Percentiles rank a stretch among this genome's conserved stretches.
Evolutionary conservation across 805 yeast genomes (phyloP).

Genomic region (Saturnispora dispora): DNA sequence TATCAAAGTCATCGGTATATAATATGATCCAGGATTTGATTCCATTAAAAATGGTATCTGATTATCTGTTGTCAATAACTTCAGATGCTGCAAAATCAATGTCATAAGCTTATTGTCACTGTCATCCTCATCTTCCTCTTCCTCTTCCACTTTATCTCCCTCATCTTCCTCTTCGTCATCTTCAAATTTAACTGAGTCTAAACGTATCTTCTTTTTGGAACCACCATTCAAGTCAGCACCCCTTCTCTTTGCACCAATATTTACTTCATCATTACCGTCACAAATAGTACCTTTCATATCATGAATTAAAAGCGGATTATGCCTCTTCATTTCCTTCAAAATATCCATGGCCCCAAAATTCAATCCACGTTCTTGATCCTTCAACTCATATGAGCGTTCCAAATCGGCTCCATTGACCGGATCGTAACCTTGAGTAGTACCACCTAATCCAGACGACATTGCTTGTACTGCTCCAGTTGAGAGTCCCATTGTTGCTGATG

Average conservation of each 20-base stretch:
- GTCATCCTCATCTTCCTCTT: conserved; percentile 11
- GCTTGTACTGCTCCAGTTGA: conserved; percentile 8
- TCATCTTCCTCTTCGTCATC: conserved; percentile 18
- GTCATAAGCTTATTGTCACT: conserved; percentile 17
- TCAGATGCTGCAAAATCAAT: conserved; percentile 47
- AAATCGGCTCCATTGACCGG: conserved; percentile 20
- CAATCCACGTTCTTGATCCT: conserved; percentile 29
- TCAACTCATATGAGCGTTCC: conserved; percentile 22
- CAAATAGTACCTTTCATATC: conserved; percentile 30
- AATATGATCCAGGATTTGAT: conserved; percentile 45
- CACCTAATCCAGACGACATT: conserved; percentile 9
- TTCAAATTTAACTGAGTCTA: conserved; percentile 24
- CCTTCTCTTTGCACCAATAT: conserved; percentile 7
- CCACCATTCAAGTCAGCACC: conserved; percentile 8
- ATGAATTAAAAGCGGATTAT: conserved; percentile 26
- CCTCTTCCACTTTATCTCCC: conserved; percentile 25
- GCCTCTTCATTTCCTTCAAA: conserved; percentile 19
- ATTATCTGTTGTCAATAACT: conserved; percentile 46
- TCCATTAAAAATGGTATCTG: conserved; percentile 53
- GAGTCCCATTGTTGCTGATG: conserved; percentile 12
- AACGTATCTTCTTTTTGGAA: conserved; percentile 7
- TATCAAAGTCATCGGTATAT: conserved; percentile 53
- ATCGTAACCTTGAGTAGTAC: conserved; percentile 26
- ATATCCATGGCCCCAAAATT: conserved; percentile 38
- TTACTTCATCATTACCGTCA: conserved; percentile 13